Conservation (phyloP, 768 basidiomycete species). For the Rhizopogon vinicolor region DNA sequence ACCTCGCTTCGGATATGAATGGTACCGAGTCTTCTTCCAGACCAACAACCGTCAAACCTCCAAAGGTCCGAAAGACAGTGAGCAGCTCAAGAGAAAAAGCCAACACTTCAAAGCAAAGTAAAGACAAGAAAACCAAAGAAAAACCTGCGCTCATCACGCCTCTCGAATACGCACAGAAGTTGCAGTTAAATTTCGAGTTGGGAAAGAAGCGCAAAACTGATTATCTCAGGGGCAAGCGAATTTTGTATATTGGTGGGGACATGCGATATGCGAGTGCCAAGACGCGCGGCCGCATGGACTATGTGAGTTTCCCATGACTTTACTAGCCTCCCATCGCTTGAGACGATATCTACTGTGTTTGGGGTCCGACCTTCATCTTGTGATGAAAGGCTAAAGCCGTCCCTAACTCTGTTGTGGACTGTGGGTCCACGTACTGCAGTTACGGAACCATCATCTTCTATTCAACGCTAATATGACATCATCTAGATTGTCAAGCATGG, state of each 20-base stretch:
- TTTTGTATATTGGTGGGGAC: slow-evolving; percentile 61
- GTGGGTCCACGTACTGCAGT: neutral
- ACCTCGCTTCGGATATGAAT: neutral
- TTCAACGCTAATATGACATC: neutral
- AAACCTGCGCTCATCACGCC: slow-evolving; percentile 42
- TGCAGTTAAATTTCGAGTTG: slow-evolving; percentile 30
- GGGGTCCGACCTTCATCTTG: neutral
- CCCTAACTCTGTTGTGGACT: neutral
- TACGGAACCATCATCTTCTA: neutral
- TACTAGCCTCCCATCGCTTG: neutral
- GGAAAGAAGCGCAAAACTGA: slow-evolving; percentile 14
- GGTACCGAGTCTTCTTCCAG: slow-evolving; percentile 1
- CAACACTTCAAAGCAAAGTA: slow-evolving; percentile 1
- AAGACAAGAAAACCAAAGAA: slow-evolving; percentile 31
- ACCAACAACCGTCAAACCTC: neutral
- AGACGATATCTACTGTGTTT: neutral
- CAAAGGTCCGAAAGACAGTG: slow-evolving; percentile 16
- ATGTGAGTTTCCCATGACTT: slow-evolving; percentile 39
- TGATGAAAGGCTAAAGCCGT: neutral
- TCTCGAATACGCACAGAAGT: slow-evolving; percentile 47
- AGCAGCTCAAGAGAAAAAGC: slow-evolving; percentile 14
- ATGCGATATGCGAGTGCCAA: slow-evolving; percentile 43
- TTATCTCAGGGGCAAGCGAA: slow-evolving; percentile 48
- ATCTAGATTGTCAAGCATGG: slow-evolving; percentile 60
- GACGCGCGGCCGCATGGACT: slow-evolving; percentile 55